Conservation (phyloP, 1,284 basidiomycete species). For the Papiliotrema terrestris region DNA sequence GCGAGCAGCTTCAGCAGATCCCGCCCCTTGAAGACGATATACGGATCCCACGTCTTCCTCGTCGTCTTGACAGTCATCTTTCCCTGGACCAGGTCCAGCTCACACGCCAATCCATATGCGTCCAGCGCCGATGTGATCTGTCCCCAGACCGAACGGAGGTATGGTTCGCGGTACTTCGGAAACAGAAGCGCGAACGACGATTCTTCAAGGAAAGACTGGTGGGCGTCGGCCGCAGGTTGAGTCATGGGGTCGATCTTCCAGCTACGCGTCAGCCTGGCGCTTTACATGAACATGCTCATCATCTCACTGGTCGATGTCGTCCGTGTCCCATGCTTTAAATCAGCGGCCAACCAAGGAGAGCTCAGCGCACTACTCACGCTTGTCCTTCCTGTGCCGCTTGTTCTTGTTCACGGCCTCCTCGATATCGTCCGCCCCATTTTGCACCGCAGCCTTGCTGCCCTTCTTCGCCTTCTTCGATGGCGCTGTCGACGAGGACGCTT, state of each 20-base stretch:
- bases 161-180: slow-evolving; percentile 97
- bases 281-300: background rate
- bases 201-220: slow-evolving; percentile 78
- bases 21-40: slow-evolving; percentile 90
- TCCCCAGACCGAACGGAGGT: slow-evolving; percentile 91
- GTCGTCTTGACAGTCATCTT: slow-evolving; percentile 97
- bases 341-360: background rate
- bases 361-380: slow-evolving; percentile 60
- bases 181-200: slow-evolving; percentile 97
- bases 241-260: slow-evolving; percentile 87
- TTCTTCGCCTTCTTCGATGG: slow-evolving; percentile 23
- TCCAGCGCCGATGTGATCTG: slow-evolving; percentile 86
- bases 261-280: slow-evolving; percentile 47
- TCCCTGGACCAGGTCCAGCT: slow-evolving; percentile 91
- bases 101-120: slow-evolving; percentile 78
- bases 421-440: slow-evolving; percentile 5
- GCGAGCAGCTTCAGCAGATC: slow-evolving; percentile 95
- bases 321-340: slow-evolving; percentile 87
- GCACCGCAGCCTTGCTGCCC: slow-evolving; percentile 8
- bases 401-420: slow-evolving; percentile 64
- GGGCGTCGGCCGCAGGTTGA: slow-evolving; percentile 57
- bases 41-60: slow-evolving; percentile 94
- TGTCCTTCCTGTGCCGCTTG: slow-evolving; percentile 84
- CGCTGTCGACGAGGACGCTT: slow-evolving; percentile 23
- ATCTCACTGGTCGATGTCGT: slow-evolving; percentile 94